Evolutionary conservation across 164 flowering plant genomes (phyloP).

Genomic region (Nymphaea colorata): DNA sequence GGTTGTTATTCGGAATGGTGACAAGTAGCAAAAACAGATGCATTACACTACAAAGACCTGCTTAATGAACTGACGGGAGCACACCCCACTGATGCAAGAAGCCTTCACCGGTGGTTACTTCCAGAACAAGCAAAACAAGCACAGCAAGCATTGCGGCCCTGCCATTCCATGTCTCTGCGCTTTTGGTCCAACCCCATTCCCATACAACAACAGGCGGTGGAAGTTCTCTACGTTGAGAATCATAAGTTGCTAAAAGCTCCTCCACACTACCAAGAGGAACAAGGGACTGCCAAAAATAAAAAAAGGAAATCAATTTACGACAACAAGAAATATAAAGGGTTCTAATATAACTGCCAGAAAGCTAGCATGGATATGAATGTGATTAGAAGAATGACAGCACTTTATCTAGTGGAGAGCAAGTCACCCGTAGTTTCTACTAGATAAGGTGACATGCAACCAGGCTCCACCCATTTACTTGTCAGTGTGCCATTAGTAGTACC

Average conservation of each 20-base stretch:
- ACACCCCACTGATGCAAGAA: constrained; percentile 89
- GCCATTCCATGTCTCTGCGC: constrained; percentile 99
- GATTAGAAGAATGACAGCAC: too few relatives aligned
- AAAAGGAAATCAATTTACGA: background rate
- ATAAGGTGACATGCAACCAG: too few relatives aligned
- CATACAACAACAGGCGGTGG: constrained; percentile 86
- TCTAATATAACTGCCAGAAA: too few relatives aligned
- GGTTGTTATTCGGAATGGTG: background rate
- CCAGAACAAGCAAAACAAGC: constrained; percentile 59
- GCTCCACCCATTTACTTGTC: too few relatives aligned
- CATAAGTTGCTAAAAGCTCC: constrained; percentile 85
- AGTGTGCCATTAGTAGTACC: too few relatives aligned
- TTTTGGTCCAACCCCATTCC: constrained; percentile 99
- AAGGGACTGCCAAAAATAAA: constrained; percentile 48
- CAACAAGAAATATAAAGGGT: background rate
- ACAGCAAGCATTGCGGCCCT: constrained; percentile 97
- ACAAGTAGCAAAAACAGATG: background rate
- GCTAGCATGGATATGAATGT: too few relatives aligned
- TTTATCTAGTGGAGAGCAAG: too few relatives aligned
- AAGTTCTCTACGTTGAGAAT: constrained; percentile 84
- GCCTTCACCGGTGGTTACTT: constrained; percentile 86
- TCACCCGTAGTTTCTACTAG: too few relatives aligned
- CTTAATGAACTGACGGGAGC: constrained; percentile 50
- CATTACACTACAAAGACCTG: background rate
- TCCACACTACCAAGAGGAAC: constrained; percentile 96